Base-by-base conservation (phyloP, 768 basidiomycete genomes). In the Calocybe indica region DNA sequence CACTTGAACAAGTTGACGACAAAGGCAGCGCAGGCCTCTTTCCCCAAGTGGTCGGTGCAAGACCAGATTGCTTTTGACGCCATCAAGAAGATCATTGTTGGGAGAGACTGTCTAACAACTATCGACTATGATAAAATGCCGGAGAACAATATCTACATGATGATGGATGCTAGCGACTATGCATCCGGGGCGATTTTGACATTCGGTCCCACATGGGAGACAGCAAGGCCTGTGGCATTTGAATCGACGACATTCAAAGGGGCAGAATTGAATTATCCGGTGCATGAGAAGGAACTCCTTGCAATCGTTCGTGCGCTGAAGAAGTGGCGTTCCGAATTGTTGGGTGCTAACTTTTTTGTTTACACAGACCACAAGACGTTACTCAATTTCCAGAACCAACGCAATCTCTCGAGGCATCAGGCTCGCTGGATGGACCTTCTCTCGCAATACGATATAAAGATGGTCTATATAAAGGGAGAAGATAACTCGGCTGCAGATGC, bases 281-380 rank as follows among this genome's bases (percentile, higher is more conserved):
- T 62, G 0, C 67, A 70, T 42, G 60, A 71, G 46, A 60, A 64
- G 45, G 64, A 71, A 46, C 45, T 72, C 3, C 50, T 71, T 1
- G 66, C 66, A 0, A 69, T 74, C 3, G 51, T 74, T 0, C 49
- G 61, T 1, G 65, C 63, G 0, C 49, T 66, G 0, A 40, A 56
- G 9, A 54, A 58, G 32, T 71, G 65, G 63, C 40, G 56, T 6
- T 44, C 52, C 5, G 60, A 63, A 45, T 44, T 61, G 0, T 11
- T 63, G 0, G 58, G 66, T n/a, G 30, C 45, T 3, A 46, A 33
- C 11, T 54, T 61, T 58, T 3, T 37, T 0, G 58, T 74, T n/a
- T 66, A 49, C 38, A 71, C 70, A 1, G 68, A 73, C 45, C 72
- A 74, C 51, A 51, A 59, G 5, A 67, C 68, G 0, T 56, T 71